phyloP scores from a whole-genome alignment of 2,329 filamentous ascomycete genomes.

The Microdochium bolleyi region DNA sequence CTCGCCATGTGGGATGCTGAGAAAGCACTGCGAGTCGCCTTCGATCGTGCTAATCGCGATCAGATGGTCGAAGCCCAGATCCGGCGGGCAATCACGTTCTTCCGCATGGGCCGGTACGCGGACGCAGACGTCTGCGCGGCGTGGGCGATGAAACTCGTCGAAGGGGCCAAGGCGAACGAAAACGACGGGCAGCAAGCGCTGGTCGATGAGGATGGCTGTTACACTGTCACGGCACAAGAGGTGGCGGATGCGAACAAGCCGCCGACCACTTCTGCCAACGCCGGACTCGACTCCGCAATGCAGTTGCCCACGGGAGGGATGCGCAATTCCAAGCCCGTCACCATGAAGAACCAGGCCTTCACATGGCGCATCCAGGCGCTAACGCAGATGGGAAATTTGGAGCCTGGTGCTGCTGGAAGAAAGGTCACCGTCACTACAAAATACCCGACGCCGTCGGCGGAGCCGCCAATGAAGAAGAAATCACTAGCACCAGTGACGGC shows the following conservation, averaged over 20 bases:
- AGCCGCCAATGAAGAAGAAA: slow-evolving; percentile 11
- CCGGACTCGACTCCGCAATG: slow-evolving; percentile 7
- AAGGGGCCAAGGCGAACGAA: slow-evolving; percentile 26
- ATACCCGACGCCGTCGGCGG: slow-evolving; percentile 16
- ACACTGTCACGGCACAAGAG: slow-evolving; percentile 29
- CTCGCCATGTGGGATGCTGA: slow-evolving; percentile 65
- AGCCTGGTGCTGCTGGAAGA: slow-evolving; percentile 33
- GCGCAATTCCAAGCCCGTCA: slow-evolving; percentile 12
- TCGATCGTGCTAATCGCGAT: slow-evolving; percentile 63
- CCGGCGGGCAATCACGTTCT: slow-evolving; percentile 67
- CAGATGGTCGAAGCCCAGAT: slow-evolving; percentile 77
- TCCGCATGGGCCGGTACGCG: slow-evolving; percentile 61
- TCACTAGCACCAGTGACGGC: no score
- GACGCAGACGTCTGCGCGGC: slow-evolving; percentile 67
- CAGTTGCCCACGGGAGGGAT: slow-evolving; percentile 6
- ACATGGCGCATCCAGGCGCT: slow-evolving; percentile 41
- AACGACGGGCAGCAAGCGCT: slow-evolving; percentile 26
- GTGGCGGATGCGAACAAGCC: slow-evolving; percentile 13
- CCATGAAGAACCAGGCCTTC: slow-evolving; percentile 29
- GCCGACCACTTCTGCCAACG: slow-evolving; percentile 3
- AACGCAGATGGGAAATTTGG: slow-evolving; percentile 31
- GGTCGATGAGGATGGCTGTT: slow-evolving; percentile 38
- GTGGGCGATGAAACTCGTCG: slow-evolving; percentile 39
- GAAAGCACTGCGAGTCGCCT: slow-evolving; percentile 52
- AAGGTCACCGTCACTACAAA: slow-evolving; percentile 32